Percentiles rank a stretch among this genome's conserved stretches.
Evolutionary conservation across 257 asterid species (phyloP).

Genomic region (Pogostemon cablin): DNA sequence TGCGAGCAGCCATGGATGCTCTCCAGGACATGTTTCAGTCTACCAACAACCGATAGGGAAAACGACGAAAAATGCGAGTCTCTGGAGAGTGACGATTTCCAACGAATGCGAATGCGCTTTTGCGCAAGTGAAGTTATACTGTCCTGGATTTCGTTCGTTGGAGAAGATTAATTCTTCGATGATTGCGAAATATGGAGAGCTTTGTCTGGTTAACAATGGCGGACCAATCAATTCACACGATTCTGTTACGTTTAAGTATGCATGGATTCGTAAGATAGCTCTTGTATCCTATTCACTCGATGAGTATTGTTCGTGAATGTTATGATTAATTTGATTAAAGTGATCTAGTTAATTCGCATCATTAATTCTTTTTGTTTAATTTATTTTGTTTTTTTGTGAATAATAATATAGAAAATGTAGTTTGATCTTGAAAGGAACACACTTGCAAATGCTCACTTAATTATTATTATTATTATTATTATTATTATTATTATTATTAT

Average conservation of each 20-base stretch:
- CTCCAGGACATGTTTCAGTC: not conserved
- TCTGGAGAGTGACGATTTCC: constrained; percentile 14
- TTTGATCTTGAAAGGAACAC: too few relatives aligned
- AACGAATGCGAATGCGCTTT: constrained; percentile 9
- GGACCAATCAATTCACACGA: not conserved
- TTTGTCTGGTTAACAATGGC: constrained; percentile 26
- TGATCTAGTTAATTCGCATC: too few relatives aligned
- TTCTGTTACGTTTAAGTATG: not conserved
- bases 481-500: too few relatives aligned
- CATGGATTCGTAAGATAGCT: not conserved
- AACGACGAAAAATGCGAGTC: not conserved
- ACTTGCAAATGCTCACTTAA: too few relatives aligned
- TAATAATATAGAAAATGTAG: too few relatives aligned
- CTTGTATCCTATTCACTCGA: constrained; percentile 16
- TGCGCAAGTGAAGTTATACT: constrained; percentile 10
- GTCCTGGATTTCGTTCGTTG: constrained; percentile 2
- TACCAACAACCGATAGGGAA: not conserved
- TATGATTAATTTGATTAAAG: too few relatives aligned
- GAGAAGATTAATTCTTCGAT: not conserved
- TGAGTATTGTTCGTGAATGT: constrained; percentile 5
- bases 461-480: too few relatives aligned
- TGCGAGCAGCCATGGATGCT: constrained; percentile 14
- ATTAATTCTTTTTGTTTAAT: too few relatives aligned
- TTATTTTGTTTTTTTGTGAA: too few relatives aligned
- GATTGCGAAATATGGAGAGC: constrained; percentile 6